Evolutionary conservation across 129 eudicot genomes (phyloP).

Genomic region (carrot (Daucus carota)): DH1_v3.0 NC_030388.2:22705001-22705500

Average conservation of each 20-base stretch:
- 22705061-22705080: background rate
- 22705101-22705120: background rate
- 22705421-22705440: background rate
- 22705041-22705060: background rate
- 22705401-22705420: background rate
- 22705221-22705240: background rate
- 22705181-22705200: background rate
- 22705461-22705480: background rate
- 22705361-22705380: background rate
- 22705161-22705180: background rate
- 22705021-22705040: background rate
- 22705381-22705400: background rate
- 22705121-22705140: background rate
- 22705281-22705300: background rate
- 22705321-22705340: background rate
- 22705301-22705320: background rate
- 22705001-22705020: background rate
- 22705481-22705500: background rate
- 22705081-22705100: background rate
- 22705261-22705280: background rate
- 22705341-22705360: background rate
- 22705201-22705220: background rate
- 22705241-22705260: background rate
- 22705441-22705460: background rate
- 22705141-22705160: background rate